These are phyloP conservation scores for Neurospora discreta DNA, from an alignment of 495 filamentous ascomycete species.

Conservation along the genomic window DNA sequence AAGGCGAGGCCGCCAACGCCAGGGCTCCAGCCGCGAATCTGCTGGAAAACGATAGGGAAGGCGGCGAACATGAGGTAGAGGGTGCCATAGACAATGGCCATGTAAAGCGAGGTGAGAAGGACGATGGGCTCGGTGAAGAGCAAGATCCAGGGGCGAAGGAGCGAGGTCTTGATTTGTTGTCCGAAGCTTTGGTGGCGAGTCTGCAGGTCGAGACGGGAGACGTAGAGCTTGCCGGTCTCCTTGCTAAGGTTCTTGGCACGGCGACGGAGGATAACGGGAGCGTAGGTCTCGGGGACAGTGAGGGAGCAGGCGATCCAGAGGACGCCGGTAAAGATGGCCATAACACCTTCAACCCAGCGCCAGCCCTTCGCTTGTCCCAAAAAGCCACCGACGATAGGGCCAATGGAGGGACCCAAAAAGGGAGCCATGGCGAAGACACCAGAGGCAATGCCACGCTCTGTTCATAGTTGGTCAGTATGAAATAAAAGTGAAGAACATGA, in stretches of 20 bases:
- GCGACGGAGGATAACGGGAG: slow-evolving; percentile 51
- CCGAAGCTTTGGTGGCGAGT: slow-evolving; percentile 36
- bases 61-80: slow-evolving; percentile 87
- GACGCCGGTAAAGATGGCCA: slow-evolving; percentile 58
- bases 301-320: slow-evolving; percentile 50
- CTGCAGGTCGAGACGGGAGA: slow-evolving; percentile 45
- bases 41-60: slow-evolving; percentile 70
- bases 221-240: slow-evolving; percentile 54
- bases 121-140: slow-evolving; percentile 78
- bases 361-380: slow-evolving; percentile 42
- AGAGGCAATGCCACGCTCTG: slow-evolving; percentile 52
- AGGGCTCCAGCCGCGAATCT: slow-evolving; percentile 56
- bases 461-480: background rate
- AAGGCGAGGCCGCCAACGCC: slow-evolving; percentile 73
- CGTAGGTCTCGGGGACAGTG: slow-evolving; percentile 82
- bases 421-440: slow-evolving; percentile 55
- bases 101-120: slow-evolving; percentile 60
- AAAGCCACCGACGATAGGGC: slow-evolving; percentile 48
- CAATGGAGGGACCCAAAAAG: slow-evolving; percentile 59
- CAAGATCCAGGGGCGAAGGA: slow-evolving; percentile 63
- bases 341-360: slow-evolving; percentile 55
- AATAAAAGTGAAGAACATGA: too few relatives aligned
- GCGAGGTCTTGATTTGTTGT: slow-evolving; percentile 35
- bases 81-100: slow-evolving; percentile 72
- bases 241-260: slow-evolving; percentile 57